Evolutionary conservation across 495 filamentous ascomycete genomes (phyloP), one percentile per base, ranked within the genome.

Genomic region (Podospora conica): DNA sequence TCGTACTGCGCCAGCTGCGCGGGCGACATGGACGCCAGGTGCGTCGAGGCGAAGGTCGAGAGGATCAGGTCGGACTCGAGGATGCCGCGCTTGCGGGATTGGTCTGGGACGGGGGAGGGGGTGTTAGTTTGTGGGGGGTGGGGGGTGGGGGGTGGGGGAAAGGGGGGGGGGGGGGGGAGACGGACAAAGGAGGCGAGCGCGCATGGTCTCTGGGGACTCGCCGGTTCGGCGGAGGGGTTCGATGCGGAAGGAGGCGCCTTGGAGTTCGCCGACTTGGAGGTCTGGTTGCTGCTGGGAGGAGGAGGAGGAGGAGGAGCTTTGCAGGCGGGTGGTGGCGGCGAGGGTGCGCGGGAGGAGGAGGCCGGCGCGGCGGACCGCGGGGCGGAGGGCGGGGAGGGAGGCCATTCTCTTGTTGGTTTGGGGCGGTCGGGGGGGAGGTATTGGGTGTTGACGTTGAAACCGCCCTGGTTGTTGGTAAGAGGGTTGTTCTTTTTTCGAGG

Each of bases 11-110:
- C 74, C 63, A 98, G 85, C 71, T 94, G 91, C 58, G 81, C 78
- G 4, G 79, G 78, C 0, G 82, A 84, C 94, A 98, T 96, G 56
- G 78, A 76, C 10, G 78, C 72, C 12, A 98, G 86, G 77, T 95
- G 82, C 53, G 81, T 80, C 67, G 95, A 87, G 53, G 95, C 96
- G 75, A 98, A 98, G 68, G 95, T 98, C 53, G 92, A 96, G 66
- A 98, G 90, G 68, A 98, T 86, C 28, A 98, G 89, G 78, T 98
- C 95, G 62, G 90, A 90, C 75, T 98, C 95, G 66, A 98, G 90
- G 64, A 91, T 98, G 60, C 95, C 95, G 71, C 95, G 88, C 79
- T 98, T 98, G 65, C 95, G 90, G 77, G 91, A 95, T 79, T 98
- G 95, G 79, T 98, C 93, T 96, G 70, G n/a, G n/a, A n/a, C n/a